phyloP scores from a whole-genome alignment of 305 asterid genomes.

The Rubia occidens region DNA sequence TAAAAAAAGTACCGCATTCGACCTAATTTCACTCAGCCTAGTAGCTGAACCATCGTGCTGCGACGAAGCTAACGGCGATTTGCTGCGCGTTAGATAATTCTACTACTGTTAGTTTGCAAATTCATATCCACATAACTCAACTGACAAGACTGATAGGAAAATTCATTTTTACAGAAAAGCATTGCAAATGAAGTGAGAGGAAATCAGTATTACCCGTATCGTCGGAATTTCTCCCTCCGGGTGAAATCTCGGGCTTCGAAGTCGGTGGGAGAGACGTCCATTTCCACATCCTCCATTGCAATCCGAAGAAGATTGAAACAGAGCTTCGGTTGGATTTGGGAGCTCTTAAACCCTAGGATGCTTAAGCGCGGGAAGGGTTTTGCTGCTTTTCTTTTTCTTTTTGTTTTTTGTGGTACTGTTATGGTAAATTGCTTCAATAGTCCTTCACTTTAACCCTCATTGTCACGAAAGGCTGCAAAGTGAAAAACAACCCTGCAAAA shows the following conservation, averaged over 20 bases:
- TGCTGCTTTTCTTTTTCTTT: not conserved
- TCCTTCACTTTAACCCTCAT: not conserved
- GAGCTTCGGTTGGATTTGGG: not conserved
- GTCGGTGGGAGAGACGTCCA: slow-evolving; percentile 60
- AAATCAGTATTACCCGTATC: slow-evolving; percentile 56
- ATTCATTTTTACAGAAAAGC: not conserved
- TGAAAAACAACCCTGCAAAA: too few relatives aligned
- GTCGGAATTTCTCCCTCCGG: slow-evolving; percentile 75
- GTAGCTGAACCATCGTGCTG: slow-evolving; percentile 53
- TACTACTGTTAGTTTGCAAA: not conserved
- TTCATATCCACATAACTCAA: not conserved
- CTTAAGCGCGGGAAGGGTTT: slow-evolving; percentile 28
- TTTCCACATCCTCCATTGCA: slow-evolving; percentile 45
- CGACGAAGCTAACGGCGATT: slow-evolving; percentile 56
- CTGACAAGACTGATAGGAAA: not conserved
- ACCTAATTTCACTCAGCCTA: slow-evolving; percentile 43
- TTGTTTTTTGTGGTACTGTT: not conserved
- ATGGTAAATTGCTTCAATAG: not conserved
- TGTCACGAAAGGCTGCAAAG: too few relatives aligned
- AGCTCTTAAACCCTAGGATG: slow-evolving; percentile 22
- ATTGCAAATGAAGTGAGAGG: not conserved
- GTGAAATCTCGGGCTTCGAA: slow-evolving; percentile 67
- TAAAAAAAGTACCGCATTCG: slow-evolving; percentile 73
- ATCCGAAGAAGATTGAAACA: not conserved
- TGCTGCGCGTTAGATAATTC: slow-evolving; percentile 36